Evolutionary conservation across 78 protist genomes (phyloP).

Genomic region (Goniomonas avonlea): DNA sequence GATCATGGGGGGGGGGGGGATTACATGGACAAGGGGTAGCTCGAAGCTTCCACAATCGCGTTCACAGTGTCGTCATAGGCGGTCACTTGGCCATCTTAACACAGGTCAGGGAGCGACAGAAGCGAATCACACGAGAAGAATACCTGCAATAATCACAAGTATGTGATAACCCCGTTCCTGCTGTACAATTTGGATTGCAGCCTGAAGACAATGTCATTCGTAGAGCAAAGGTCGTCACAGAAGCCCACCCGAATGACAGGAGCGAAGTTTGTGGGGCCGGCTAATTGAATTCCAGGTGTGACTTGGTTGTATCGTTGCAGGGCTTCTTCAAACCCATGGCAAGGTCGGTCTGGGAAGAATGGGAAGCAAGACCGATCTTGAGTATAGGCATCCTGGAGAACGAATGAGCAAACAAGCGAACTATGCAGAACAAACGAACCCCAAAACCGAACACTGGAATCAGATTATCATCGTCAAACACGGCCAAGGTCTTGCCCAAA

Average conservation of each 20-base stretch:
- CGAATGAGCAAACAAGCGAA: too few relatives aligned
- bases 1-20: too few relatives aligned
- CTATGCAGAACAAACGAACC: too few relatives aligned
- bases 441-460: conserved; percentile 57
- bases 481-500: conserved; percentile 52
- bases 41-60: background rate
- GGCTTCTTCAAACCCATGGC: conserved; percentile 44
- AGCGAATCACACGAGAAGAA: too few relatives aligned
- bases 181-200: background rate
- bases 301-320: conserved; percentile 37
- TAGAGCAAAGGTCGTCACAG: too few relatives aligned
- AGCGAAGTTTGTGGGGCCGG: conserved; percentile 13
- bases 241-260: background rate
- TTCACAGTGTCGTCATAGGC: background rate
- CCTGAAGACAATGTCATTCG: too few relatives aligned
- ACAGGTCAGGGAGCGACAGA: too few relatives aligned
- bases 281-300: background rate
- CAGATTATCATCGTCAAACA: conserved; percentile 66
- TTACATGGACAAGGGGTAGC: background rate
- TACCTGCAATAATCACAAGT: background rate
- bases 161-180: background rate
- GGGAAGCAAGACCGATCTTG: conserved; percentile 50
- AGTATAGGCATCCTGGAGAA: conserved; percentile 45
- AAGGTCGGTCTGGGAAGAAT: conserved; percentile 48
- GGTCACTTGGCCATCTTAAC: background rate